Percentiles rank a stretch among this genome's conserved stretches.
Evolutionary conservation across 2,329 filamentous ascomycete genomes (phyloP).

Genomic region (Furcasterigmium sp.): DNA sequence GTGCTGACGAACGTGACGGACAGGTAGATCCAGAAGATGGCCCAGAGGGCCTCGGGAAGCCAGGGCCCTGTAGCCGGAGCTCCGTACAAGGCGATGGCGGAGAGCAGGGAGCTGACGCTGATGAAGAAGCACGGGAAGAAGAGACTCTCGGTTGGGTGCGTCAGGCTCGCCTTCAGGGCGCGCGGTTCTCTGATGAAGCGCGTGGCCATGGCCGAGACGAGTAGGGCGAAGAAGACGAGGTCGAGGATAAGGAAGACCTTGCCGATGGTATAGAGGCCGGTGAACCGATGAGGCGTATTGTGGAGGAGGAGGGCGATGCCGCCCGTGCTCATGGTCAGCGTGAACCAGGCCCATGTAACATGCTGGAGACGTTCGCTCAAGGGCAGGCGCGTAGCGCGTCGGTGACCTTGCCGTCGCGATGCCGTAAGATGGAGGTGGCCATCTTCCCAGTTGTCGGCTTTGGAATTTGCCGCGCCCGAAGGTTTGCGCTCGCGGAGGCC

Average conservation of each 20-base stretch:
- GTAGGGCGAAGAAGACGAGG: constrained; percentile 44
- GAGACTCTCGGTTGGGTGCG: constrained; percentile 49
- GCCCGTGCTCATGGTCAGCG: constrained; percentile 30
- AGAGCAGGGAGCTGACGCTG: constrained; percentile 53
- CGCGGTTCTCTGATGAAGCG: constrained; percentile 48
- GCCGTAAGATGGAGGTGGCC: not conserved
- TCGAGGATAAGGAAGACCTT: constrained; percentile 52
- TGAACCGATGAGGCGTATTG: constrained; percentile 47
- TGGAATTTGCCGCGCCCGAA: not conserved
- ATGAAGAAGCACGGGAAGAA: constrained; percentile 61
- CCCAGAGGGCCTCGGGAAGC: constrained; percentile 45
- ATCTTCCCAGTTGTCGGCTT: not conserved
- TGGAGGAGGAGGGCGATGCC: constrained; percentile 49
- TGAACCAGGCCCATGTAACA: constrained; percentile 53
- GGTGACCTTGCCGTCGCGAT: not conserved
- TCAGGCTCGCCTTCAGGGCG: constrained; percentile 31
- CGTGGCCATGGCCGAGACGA: constrained; percentile 38
- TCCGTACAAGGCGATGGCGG: constrained; percentile 44
- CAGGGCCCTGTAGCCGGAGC: constrained; percentile 39
- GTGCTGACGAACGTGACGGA: constrained; percentile 45
- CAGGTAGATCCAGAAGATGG: constrained; percentile 59
- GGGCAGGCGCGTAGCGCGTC: constrained; percentile 1
- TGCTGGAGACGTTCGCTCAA: constrained; percentile 24
- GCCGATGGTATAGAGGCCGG: constrained; percentile 47
- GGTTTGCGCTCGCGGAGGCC: no score